Conservation (phyloP, 2,329 filamentous ascomycete species). For the Thelonectria discophora region DNA sequence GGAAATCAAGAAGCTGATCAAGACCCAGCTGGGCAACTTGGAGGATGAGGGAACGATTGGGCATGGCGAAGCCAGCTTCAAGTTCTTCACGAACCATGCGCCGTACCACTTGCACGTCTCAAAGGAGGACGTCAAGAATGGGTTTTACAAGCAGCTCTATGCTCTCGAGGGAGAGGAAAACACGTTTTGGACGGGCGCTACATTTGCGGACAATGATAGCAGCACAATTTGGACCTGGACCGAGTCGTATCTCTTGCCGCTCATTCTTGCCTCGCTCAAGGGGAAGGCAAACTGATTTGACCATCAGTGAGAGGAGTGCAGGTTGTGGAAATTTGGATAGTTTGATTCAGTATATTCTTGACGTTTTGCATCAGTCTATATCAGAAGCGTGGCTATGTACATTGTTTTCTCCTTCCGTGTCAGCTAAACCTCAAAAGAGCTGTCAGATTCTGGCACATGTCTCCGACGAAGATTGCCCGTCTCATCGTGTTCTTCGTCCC, state of each 20-base stretch:
- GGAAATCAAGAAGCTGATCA: conserved; percentile 17
- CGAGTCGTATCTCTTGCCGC: conserved; percentile 7
- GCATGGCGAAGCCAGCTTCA: conserved; percentile 10
- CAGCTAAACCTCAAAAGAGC: background rate
- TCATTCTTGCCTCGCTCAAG: background rate
- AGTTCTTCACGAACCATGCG: conserved; percentile 19
- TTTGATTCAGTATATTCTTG: background rate
- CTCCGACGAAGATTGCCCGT: conserved; percentile 38
- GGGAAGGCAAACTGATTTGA: background rate
- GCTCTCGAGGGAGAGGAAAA: conserved; percentile 23
- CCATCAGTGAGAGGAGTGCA: background rate
- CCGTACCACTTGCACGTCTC: conserved; percentile 31
- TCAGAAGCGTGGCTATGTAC: background rate
- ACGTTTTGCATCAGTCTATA: background rate
- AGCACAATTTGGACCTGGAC: conserved; percentile 16
- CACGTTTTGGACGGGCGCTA: conserved; percentile 35
- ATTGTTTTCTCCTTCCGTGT: too few species aligned
- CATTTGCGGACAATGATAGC: conserved; percentile 15
- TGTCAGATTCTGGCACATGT: background rate
- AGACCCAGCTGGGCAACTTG: conserved; percentile 22
- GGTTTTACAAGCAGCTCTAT: conserved; percentile 27
- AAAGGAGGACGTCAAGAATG: background rate
- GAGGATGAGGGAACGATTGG: conserved; percentile 2
- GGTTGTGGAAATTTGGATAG: background rate
- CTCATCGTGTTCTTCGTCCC: conserved; percentile 68